Conservation (phyloP, 805 yeast species). For the Wickerhamomyces chaumierensis region DNA sequence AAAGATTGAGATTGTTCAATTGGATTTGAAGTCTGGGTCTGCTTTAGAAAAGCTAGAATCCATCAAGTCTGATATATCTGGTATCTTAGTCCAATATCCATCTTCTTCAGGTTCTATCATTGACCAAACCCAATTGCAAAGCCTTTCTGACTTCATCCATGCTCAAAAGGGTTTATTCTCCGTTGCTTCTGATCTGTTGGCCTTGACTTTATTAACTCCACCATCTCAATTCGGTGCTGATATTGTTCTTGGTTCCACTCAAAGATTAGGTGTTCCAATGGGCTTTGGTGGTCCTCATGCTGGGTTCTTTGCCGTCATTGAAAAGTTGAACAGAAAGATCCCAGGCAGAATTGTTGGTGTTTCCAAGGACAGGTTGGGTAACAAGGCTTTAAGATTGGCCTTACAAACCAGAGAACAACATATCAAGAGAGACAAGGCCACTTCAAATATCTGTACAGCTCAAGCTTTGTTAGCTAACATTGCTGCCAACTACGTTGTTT, state of each 20-base stretch:
- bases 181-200: constrained; percentile 87
- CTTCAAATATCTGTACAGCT: constrained; percentile 96
- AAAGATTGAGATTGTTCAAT: constrained; percentile 47
- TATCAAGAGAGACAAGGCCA: constrained; percentile 93
- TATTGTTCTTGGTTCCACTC: constrained; percentile 84
- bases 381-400: constrained; percentile 83
- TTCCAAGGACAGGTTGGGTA: constrained; percentile 83
- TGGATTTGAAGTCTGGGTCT: constrained; percentile 39
- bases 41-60: constrained; percentile 25
- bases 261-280: constrained; percentile 94
- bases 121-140: constrained; percentile 33
- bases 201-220: constrained; percentile 74
- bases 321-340: constrained; percentile 75
- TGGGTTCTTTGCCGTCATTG: constrained; percentile 87
- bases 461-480: constrained; percentile 94
- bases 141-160: constrained; percentile 58
- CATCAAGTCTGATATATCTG: constrained; percentile 40
- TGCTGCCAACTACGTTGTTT: constrained; percentile 91
- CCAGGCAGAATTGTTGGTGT: constrained; percentile 96
- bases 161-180: constrained; percentile 62
- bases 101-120: constrained; percentile 69
- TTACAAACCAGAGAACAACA: constrained; percentile 98
- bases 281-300: constrained; percentile 99
- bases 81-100: constrained; percentile 86
- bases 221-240: constrained; percentile 87